phyloP scores from a whole-genome alignment of 2,329 filamentous ascomycete species.

The Aspergillus clavatus region DNA sequence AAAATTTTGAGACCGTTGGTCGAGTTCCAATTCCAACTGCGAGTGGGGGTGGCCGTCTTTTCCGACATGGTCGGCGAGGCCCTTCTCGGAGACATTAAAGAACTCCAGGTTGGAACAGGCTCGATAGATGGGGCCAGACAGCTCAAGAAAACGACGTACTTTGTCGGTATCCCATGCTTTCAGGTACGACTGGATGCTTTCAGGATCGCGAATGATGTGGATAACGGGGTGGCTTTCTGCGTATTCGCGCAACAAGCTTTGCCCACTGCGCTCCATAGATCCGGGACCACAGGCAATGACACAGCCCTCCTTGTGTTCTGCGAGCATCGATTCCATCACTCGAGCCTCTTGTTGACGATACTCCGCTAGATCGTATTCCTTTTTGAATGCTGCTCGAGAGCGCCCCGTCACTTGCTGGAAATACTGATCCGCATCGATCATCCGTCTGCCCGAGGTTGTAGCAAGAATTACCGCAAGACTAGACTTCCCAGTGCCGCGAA shows the following conservation, averaged over 20 bases:
- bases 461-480: conserved; percentile 72
- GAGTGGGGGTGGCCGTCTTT: conserved; percentile 23
- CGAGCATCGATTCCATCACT: conserved; percentile 57
- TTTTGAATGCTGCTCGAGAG: conserved; percentile 60
- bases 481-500: conserved; percentile 70
- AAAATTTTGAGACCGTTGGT: conserved; percentile 37
- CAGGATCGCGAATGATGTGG: conserved; percentile 61
- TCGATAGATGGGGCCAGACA: conserved; percentile 51
- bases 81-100: conserved; percentile 64
- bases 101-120: conserved; percentile 70
- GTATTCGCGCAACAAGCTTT: conserved; percentile 58
- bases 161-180: conserved; percentile 53
- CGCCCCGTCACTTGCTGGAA: conserved; percentile 62
- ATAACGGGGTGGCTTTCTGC: conserved; percentile 64
- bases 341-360: conserved; percentile 62
- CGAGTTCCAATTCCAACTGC: conserved; percentile 27
- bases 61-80: conserved; percentile 19
- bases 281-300: conserved; percentile 68
- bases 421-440: conserved; percentile 64
- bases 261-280: conserved; percentile 62
- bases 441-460: conserved; percentile 61
- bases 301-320: conserved; percentile 54
- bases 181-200: conserved; percentile 61
- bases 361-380: conserved; percentile 55
- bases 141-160: conserved; percentile 54